These are phyloP conservation scores for Trypanosoma scelopori DNA, from an alignment of 208 protist genomes.

Conservation along the genomic window DNA sequence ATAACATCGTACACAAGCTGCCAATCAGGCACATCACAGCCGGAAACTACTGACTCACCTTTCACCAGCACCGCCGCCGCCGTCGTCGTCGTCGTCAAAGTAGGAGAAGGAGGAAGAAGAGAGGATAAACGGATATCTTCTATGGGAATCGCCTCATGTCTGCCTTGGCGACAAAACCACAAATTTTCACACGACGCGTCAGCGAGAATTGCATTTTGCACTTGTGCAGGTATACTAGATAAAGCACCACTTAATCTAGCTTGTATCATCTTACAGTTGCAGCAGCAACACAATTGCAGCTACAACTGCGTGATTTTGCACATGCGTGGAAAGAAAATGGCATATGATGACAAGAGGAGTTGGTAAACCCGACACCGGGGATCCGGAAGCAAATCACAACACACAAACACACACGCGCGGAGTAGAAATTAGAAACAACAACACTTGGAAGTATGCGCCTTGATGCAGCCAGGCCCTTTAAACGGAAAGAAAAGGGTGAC, in stretches of 20 bases:
- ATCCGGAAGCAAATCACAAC: no score
- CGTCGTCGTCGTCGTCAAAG: neutral
- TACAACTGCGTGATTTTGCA: no score
- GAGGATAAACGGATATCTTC: neutral
- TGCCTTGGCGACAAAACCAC: conserved; percentile 4
- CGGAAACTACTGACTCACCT: neutral
- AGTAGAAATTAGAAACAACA: no score
- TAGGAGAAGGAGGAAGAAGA: neutral
- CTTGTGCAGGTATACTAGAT: conserved; percentile 2
- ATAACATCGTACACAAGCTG: conserved; percentile 78
- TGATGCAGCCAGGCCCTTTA: no score
- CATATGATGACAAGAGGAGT: no score
- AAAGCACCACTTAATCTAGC: neutral
- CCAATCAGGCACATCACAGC: neutral
- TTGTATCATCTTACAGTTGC: neutral
- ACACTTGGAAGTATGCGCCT: no score
- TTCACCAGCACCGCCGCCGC: neutral
- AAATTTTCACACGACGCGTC: conserved; percentile 17
- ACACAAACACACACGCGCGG: no score
- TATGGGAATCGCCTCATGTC: conserved; percentile 9
- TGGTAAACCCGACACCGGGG: no score
- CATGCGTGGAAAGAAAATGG: no score
- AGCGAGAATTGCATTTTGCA: conserved; percentile 19
- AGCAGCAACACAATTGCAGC: neutral
- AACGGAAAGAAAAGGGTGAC: no score